Evolutionary conservation across 495 filamentous ascomycete genomes (phyloP), one percentile per base, ranked within the genome.

Genomic region (Talaromyces liani): DNA sequence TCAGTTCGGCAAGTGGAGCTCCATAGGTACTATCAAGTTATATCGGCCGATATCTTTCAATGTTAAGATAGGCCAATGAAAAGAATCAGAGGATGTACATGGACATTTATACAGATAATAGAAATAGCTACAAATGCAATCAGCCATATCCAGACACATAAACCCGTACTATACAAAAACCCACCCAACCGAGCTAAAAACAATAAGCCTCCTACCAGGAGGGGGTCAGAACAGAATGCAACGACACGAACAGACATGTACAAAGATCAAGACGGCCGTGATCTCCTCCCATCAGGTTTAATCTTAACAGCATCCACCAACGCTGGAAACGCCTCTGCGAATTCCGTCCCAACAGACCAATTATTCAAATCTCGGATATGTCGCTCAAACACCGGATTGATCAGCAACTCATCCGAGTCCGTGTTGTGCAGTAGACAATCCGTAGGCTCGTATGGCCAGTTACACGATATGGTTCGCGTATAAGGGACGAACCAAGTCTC

Each of bases 401-500:
- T 89, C 29, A 85, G 75, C 63, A 89, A 70, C 65, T 89, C 87
- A 1, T 83, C 82, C 7, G 71, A 72, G 22, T 84, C 84, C 0
- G 82, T 77, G 41, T 75, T 82, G 18, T 77, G 77, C 41, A 89
- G 67, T 36, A 91, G 72, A 55, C 81, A 79, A 63, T 88, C 85
- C 0, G 82, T 81, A 4, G 82, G 79, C 61, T 91, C 87, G 71
- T 92, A 90, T 0, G 86, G 86, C 91, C 91, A 95, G 68, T 91
- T 91, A 12, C 93, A 67, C 25, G 76, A 83, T 39, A 95, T 57
- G 0, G 87, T 91, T 4, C 82, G 82, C 0, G 89, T 92, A 66
- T 85, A 95, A 0, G 90, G 88, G 33, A 92, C 82, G 69, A 92
- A 91, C 76, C 91, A 92, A 62, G 88, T 81, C 33, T 93, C 89